Evolutionary conservation across 2,329 filamentous ascomycete genomes (phyloP).

Genomic region (Pseudopithomyces chartarum): DNA sequence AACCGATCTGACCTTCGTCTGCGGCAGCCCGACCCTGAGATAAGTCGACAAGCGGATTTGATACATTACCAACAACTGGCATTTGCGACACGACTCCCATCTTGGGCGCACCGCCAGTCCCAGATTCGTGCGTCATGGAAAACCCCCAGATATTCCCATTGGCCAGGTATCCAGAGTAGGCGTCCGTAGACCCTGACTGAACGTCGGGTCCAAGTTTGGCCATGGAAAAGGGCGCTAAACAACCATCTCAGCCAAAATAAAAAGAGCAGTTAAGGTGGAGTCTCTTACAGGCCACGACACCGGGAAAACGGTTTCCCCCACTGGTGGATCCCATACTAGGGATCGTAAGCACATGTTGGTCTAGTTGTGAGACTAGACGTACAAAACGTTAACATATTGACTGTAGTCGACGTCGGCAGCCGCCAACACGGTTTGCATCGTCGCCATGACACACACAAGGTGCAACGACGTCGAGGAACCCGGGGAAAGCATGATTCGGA

Average conservation of each 20-base stretch:
- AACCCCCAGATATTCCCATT: conserved; percentile 41
- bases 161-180: conserved; percentile 43
- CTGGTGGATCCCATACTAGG: conserved; percentile 31
- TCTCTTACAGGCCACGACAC: conserved; percentile 36
- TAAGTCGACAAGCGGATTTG: conserved; percentile 61
- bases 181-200: conserved; percentile 33
- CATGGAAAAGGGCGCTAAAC: conserved; percentile 42
- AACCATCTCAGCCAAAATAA: neutral
- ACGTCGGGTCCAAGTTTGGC: conserved; percentile 45
- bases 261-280: neutral
- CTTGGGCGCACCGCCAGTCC: conserved; percentile 42
- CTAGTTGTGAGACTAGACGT: conserved; percentile 9
- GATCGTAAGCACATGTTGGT: neutral
- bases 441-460: neutral
- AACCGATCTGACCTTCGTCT: conserved; percentile 64
- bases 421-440: conserved; percentile 4
- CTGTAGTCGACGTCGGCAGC: conserved; percentile 24
- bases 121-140: conserved; percentile 43
- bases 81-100: conserved; percentile 44
- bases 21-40: conserved; percentile 56
- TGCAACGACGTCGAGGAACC: conserved; percentile 1
- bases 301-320: conserved; percentile 46
- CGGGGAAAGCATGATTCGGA: conserved; percentile 3
- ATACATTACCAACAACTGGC: conserved; percentile 32
- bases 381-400: conserved; percentile 45